A percentile compares a stretch with the other conserved stretches of the same genome.
phyloP scores from a whole-genome alignment of 2,329 filamentous ascomycete species.

The Diplocarpon rosae region DNA sequence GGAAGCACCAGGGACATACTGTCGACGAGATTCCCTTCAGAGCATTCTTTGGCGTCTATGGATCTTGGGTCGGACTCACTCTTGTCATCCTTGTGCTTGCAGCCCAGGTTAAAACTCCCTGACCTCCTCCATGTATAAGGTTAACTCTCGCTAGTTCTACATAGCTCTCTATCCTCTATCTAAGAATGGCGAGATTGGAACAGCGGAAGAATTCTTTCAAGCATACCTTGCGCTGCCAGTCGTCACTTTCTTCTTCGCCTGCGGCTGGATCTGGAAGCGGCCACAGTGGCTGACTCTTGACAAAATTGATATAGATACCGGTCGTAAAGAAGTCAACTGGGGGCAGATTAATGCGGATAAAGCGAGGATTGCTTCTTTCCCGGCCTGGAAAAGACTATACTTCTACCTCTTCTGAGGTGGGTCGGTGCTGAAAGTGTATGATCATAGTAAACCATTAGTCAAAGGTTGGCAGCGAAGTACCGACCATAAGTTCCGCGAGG shows the following conservation, averaged over 20 bases:
- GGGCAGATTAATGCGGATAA: constrained; percentile 35
- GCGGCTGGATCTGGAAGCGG: constrained; percentile 55
- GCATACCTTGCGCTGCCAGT: constrained; percentile 42
- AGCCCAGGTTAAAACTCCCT: constrained; percentile 29
- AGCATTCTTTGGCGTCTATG: constrained; percentile 44
- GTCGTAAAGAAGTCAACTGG: constrained; percentile 48
- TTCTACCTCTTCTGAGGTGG: constrained; percentile 8
- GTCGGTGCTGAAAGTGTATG: too few species aligned
- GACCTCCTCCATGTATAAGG: not conserved
- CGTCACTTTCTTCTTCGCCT: constrained; percentile 41
- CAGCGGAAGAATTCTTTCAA: constrained; percentile 42
- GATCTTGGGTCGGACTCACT: constrained; percentile 54
- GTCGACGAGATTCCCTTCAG: constrained; percentile 36
- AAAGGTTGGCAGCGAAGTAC: too few species aligned
- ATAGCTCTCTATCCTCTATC: constrained; percentile 43
- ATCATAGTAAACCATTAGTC: too few species aligned
- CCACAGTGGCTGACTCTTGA: constrained; percentile 44
- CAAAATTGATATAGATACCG: constrained; percentile 57
- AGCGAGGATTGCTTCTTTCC: constrained; percentile 38
- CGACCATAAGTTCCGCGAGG: too few species aligned
- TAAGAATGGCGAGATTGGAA: constrained; percentile 39
- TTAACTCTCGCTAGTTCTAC: constrained; percentile 31
- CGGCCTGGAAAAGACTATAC: constrained; percentile 33
- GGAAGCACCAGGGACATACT: constrained; percentile 45
- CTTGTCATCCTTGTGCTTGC: constrained; percentile 58